Conservation (phyloP, 768 basidiomycete species). For the Rhodocollybia butyracea region DNA sequence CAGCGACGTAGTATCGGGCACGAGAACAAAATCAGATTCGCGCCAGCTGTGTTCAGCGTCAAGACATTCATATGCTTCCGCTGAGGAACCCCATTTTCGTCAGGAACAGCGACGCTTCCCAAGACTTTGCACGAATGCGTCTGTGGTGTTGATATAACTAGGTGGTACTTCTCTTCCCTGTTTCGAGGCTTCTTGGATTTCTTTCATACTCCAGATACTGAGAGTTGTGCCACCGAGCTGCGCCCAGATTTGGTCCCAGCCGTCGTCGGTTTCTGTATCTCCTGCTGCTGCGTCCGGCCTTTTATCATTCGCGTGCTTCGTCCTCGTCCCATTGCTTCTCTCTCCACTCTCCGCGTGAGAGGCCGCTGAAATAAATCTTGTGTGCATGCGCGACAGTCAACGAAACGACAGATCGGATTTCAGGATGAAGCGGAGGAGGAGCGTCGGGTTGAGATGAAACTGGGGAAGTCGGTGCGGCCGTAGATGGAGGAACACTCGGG, state of each 20-base stretch:
- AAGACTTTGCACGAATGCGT: conserved; percentile 83
- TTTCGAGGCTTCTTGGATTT: conserved; percentile 80
- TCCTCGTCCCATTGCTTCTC: no score
- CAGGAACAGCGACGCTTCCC: conserved; percentile 68
- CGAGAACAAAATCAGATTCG: conserved; percentile 85
- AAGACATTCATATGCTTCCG: conserved; percentile 75
- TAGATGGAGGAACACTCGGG: conserved; percentile 7
- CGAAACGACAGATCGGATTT: conserved; percentile 77
- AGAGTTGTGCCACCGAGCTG: conserved; percentile 88
- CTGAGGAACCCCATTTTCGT: conserved; percentile 29
- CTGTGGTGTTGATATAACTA: conserved; percentile 82
- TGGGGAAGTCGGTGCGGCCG: conserved; percentile 13
- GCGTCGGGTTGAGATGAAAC: conserved; percentile 20
- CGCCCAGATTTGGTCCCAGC: conserved; percentile 86
- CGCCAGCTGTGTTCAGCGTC: conserved; percentile 91
- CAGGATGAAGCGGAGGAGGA: conserved; percentile 62
- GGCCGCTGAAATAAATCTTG: conserved; percentile 90
- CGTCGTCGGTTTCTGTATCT: conserved; percentile 54
- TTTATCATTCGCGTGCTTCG: conserved; percentile 77
- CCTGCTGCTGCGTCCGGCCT: no score
- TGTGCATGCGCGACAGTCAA: conserved; percentile 74
- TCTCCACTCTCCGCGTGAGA: conserved; percentile 71
- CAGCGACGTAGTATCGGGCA: conserved; percentile 70
- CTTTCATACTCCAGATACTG: conserved; percentile 89
- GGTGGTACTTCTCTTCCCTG: conserved; percentile 83